These are phyloP conservation scores for Xylariaceae sp. DNA, from an alignment of 2,329 filamentous ascomycete genomes.

Conservation along the genomic window DNA sequence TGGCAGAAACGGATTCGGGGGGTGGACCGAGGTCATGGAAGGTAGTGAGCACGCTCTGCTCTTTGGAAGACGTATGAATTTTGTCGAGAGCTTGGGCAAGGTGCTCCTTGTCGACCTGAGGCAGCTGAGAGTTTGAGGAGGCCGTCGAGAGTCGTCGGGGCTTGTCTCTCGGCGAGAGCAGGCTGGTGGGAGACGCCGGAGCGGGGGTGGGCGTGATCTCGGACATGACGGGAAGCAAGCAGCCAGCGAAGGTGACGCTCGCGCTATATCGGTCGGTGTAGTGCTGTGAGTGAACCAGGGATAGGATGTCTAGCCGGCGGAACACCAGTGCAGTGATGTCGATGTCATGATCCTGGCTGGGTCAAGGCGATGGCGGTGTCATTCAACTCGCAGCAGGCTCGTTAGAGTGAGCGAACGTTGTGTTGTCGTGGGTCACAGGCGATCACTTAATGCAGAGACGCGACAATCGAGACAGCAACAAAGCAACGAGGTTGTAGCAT, in stretches of 20 bases:
- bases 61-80: conserved; percentile 85
- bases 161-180: conserved; percentile 27
- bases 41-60: conserved; percentile 78
- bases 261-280: background rate
- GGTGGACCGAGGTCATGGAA: conserved; percentile 88
- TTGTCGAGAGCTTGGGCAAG: conserved; percentile 75
- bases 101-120: conserved; percentile 66
- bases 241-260: background rate
- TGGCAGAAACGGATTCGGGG: conserved; percentile 51
- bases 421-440: too few species aligned
- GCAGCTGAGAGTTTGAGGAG: conserved; percentile 43
- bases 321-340: too few species aligned
- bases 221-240: conserved; percentile 25
- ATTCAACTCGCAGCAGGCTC: too few species aligned
- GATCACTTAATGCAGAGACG: too few species aligned
- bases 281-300: too few species aligned
- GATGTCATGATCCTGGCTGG: too few species aligned
- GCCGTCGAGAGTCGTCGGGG: conserved; percentile 38
- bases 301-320: too few species aligned
- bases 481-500: too few species aligned
- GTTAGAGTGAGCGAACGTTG: too few species aligned
- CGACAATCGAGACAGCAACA: too few species aligned
- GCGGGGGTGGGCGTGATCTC: conserved; percentile 25
- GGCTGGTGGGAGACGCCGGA: conserved; percentile 35
- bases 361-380: too few species aligned